phyloP scores from a whole-genome alignment of 768 basidiomycete genomes.

The Podaxis sp. region DNA sequence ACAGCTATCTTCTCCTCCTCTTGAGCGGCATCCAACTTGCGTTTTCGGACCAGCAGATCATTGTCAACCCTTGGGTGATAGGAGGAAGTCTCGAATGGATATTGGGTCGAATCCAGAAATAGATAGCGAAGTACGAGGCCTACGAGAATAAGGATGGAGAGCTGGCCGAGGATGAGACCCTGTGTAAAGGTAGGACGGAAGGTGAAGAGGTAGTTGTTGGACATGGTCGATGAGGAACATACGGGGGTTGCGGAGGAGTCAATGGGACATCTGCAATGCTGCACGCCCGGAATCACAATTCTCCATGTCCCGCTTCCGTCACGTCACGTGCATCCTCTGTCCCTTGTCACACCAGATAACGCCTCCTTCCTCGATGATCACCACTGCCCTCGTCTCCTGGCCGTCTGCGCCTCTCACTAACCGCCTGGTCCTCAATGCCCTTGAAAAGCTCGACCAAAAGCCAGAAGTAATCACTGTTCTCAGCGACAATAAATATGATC shows the following conservation, averaged over 20 bases:
- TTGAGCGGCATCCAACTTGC: constrained; percentile 24
- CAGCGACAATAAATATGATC: constrained; percentile 7
- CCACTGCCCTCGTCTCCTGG: constrained; percentile 39
- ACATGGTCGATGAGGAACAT: constrained; percentile 34
- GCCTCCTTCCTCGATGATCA: constrained; percentile 1
- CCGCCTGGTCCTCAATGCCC: constrained; percentile 41
- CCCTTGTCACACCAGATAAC: constrained; percentile 1
- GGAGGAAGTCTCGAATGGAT: constrained; percentile 51
- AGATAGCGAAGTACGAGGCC: constrained; percentile 89
- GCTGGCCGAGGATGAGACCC: constrained; percentile 88
- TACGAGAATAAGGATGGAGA: constrained; percentile 79
- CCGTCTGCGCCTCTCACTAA: constrained; percentile 48
- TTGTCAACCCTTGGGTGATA: constrained; percentile 60
- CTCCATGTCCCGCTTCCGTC: neutral
- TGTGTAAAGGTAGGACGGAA: constrained; percentile 92
- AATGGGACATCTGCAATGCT: neutral
- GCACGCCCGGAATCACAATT: constrained; percentile 1
- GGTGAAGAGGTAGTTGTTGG: constrained; percentile 62
- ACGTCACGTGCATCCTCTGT: constrained; percentile 2
- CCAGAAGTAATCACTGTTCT: constrained; percentile 14
- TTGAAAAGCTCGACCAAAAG: constrained; percentile 20
- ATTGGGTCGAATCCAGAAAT: constrained; percentile 79
- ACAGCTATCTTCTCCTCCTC: constrained; percentile 24
- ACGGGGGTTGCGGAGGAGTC: neutral
- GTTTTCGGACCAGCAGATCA: constrained; percentile 40